These are phyloP conservation scores for Epichloe coenophiala DNA, from an alignment of 2,329 filamentous ascomycete genomes.

Conservation along the genomic window DNA sequence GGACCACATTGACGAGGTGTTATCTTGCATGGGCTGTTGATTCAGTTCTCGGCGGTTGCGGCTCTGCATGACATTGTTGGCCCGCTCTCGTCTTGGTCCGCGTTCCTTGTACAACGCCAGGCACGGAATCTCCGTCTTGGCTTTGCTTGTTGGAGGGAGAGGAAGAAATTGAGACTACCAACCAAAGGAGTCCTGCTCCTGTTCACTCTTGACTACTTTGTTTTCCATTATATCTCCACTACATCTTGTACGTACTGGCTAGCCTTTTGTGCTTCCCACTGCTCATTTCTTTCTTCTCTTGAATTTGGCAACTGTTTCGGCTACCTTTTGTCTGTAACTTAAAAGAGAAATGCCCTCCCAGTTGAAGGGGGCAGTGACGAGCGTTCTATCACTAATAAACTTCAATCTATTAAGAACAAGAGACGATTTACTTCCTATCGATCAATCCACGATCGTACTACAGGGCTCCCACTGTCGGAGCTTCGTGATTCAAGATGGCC, in stretches of 20 bases:
- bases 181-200: slow-evolving; percentile 2
- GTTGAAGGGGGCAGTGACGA: background rate
- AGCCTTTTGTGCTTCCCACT: slow-evolving; percentile 25
- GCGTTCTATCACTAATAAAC: slow-evolving; percentile 2
- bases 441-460: background rate
- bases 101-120: slow-evolving; percentile 5
- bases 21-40: slow-evolving; percentile 2
- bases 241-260: slow-evolving; percentile 39
- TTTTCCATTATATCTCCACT: slow-evolving; percentile 2
- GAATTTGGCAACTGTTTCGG: slow-evolving; percentile 4
- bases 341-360: background rate
- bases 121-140: slow-evolving; percentile 1
- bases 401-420: background rate
- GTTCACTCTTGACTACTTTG: slow-evolving; percentile 3
- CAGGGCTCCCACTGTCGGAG: background rate
- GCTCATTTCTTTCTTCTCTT: slow-evolving; percentile 17
- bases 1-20: slow-evolving; percentile 1
- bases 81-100: slow-evolving; percentile 1
- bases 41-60: background rate
- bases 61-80: background rate
- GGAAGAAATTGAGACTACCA: slow-evolving; percentile 4
- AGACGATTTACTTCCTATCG: background rate
- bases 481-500: slow-evolving; percentile 36
- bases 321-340: slow-evolving; percentile 2
- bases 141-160: slow-evolving; percentile 5